A percentile compares a stretch with the other conserved stretches of the same genome.
Evolutionary conservation across 2,329 filamentous ascomycete species (phyloP).

Genomic region (Penicillium sp.): DNA sequence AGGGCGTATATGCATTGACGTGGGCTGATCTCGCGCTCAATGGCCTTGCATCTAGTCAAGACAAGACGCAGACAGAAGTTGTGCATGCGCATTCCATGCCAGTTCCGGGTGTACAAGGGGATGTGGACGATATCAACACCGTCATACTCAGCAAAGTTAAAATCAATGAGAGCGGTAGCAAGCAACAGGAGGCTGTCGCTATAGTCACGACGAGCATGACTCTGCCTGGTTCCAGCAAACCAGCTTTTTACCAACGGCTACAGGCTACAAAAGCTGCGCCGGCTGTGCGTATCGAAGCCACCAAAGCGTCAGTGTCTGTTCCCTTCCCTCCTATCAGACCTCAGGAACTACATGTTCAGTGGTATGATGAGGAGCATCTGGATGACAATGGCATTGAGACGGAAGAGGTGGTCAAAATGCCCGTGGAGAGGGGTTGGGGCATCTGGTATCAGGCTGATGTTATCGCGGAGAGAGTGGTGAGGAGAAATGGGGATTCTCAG

Average conservation of each 20-base stretch:
- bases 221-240: constrained; percentile 13
- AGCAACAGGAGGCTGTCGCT: not conserved
- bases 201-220: constrained; percentile 24
- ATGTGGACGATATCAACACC: constrained; percentile 31
- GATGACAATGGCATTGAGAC: constrained; percentile 26
- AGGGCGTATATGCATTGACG: constrained; percentile 78
- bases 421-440: constrained; percentile 27
- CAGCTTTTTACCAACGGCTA: constrained; percentile 20
- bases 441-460: constrained; percentile 34
- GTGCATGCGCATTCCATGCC: constrained; percentile 22
- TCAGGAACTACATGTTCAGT: constrained; percentile 24
- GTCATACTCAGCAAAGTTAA: constrained; percentile 20
- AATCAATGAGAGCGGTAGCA: not conserved
- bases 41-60: constrained; percentile 1
- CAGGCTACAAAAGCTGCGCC: constrained; percentile 22
- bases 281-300: constrained; percentile 26
- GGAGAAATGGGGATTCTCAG: not conserved
- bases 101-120: constrained; percentile 20
- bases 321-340: constrained; percentile 28
- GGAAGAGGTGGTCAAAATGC: constrained; percentile 25
- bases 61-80: constrained; percentile 12
- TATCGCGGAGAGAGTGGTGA: constrained; percentile 20
- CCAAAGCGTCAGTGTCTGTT: constrained; percentile 27
- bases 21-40: constrained; percentile 56
- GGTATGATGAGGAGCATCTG: constrained; percentile 25